Percentiles rank a stretch among this genome's conserved stretches.
Conservation (phyloP, 2,329 filamentous ascomycete species). For the Grosmannia serpens region DNA sequence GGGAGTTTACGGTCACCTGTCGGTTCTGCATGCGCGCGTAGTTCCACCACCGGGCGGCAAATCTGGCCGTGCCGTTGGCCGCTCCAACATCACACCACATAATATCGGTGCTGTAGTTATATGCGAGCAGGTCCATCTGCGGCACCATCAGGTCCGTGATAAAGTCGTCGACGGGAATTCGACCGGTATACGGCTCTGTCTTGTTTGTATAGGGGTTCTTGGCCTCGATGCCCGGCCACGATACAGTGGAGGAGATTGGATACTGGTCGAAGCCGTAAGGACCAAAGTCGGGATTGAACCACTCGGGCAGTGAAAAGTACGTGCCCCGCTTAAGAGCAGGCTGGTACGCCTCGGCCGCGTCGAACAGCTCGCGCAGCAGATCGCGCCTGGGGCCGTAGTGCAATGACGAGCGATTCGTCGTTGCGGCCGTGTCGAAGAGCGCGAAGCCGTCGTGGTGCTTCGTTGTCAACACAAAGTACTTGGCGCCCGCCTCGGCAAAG, state of each 20-base stretch:
- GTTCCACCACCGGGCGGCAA: constrained; percentile 31
- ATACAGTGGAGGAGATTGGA: constrained; percentile 3
- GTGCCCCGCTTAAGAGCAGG: constrained; percentile 30
- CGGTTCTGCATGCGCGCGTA: constrained; percentile 21
- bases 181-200: constrained; percentile 30
- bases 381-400: constrained; percentile 29
- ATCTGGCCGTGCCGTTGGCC: constrained; percentile 28
- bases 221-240: constrained; percentile 26
- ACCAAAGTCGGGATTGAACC: constrained; percentile 34
- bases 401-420: constrained; percentile 27
- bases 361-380: constrained; percentile 30
- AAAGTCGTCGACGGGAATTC: constrained; percentile 27
- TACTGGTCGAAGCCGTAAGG: constrained; percentile 27
- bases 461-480: constrained; percentile 34
- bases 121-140: constrained; percentile 32
- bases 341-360: constrained; percentile 27
- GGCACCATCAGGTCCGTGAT: constrained; percentile 31
- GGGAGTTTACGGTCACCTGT: constrained; percentile 43
- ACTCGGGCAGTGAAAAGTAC: constrained; percentile 37
- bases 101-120: constrained; percentile 30
- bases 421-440: constrained; percentile 25
- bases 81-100: constrained; percentile 39
- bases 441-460: constrained; percentile 38
- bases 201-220: constrained; percentile 31
- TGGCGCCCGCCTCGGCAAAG: constrained; percentile 23